phyloP scores from a whole-genome alignment of 1,139 yeast species.

The Pneumocystis wakefieldiae region DNA sequence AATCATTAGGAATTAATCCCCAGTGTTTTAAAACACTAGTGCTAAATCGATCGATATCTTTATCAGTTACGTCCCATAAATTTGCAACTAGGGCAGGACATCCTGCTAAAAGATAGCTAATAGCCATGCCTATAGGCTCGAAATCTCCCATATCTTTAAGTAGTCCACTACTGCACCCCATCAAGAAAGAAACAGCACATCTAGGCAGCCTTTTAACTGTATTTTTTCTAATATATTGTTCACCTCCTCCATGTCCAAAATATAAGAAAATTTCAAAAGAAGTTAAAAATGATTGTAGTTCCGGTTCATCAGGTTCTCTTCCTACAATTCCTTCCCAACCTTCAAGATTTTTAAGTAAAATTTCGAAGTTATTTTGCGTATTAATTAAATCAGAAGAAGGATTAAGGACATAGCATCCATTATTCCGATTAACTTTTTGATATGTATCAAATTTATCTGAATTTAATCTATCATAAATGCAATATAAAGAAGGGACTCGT shows the following conservation, averaged over 20 bases:
- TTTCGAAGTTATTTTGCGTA: conserved; percentile 50
- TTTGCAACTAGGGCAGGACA: conserved; percentile 73
- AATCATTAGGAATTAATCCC: conserved; percentile 25
- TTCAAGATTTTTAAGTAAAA: conserved; percentile 27
- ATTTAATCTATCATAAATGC: conserved; percentile 33
- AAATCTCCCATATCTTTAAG: conserved; percentile 41
- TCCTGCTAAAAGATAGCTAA: conserved; percentile 63
- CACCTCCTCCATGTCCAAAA: conserved; percentile 94
- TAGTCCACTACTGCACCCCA: conserved; percentile 86
- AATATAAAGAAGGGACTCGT: conserved; percentile 54
- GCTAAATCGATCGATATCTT: conserved; percentile 75
- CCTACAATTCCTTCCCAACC: conserved; percentile 27
- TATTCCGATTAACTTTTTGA: conserved; percentile 19
- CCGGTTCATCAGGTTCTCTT: conserved; percentile 40
- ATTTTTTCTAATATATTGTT: conserved; percentile 49
- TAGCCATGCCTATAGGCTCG: conserved; percentile 63
- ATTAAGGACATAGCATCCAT: conserved; percentile 49
- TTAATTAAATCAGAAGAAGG: conserved; percentile 64
- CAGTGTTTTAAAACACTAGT: conserved; percentile 12
- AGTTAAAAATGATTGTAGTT: conserved; percentile 30
- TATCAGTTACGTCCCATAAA: conserved; percentile 94
- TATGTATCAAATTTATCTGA: conserved; percentile 12
- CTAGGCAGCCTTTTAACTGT: conserved; percentile 31
- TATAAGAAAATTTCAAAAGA: conserved; percentile 43
- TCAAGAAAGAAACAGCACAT: conserved; percentile 58